Evolutionary conservation across 371 early-diverging fungal genomes (phyloP).

Genomic region (Actinomortierella wolfii): DNA sequence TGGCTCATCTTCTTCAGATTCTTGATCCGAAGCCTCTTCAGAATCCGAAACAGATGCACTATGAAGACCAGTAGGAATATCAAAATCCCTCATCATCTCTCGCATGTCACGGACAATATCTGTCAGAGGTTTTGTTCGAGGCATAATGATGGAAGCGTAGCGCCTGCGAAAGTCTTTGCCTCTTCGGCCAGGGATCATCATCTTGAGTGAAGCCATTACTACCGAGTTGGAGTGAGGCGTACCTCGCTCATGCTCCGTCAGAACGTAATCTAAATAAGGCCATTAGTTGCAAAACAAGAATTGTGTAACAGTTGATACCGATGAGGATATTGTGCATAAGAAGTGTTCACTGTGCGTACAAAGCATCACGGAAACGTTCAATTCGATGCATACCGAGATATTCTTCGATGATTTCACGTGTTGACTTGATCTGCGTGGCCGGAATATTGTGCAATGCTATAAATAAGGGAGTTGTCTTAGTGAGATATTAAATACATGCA

Average conservation of each 20-base stretch:
- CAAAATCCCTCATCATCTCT: slow-evolving; percentile 30
- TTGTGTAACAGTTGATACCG: no score
- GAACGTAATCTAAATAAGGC: slow-evolving; percentile 10
- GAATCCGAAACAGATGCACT: slow-evolving; percentile 3
- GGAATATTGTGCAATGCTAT: slow-evolving; percentile 43
- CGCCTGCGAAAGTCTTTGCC: slow-evolving; percentile 31
- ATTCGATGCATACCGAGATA: slow-evolving; percentile 54
- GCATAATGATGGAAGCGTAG: slow-evolving; percentile 22
- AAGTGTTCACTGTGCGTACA: no score
- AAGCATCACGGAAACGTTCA: no score
- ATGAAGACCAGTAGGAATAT: slow-evolving; percentile 2
- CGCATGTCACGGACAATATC: slow-evolving; percentile 32
- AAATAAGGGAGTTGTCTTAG: not conserved
- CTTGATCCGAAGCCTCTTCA: slow-evolving; percentile 7
- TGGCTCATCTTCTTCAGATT: slow-evolving; percentile 8
- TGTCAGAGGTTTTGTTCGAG: slow-evolving; percentile 37
- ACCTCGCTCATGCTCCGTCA: slow-evolving; percentile 35
- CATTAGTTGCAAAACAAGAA: not conserved
- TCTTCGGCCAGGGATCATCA: slow-evolving; percentile 32
- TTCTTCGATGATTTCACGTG: slow-evolving; percentile 47
- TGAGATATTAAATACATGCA: not conserved
- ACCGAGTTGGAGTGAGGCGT: slow-evolving; percentile 36
- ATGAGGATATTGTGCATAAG: no score
- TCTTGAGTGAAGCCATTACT: slow-evolving; percentile 37
- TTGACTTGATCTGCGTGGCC: slow-evolving; percentile 36